Evolutionary conservation across 1,284 basidiomycete species (phyloP).

Genomic region (Puccinia novopanici): DNA sequence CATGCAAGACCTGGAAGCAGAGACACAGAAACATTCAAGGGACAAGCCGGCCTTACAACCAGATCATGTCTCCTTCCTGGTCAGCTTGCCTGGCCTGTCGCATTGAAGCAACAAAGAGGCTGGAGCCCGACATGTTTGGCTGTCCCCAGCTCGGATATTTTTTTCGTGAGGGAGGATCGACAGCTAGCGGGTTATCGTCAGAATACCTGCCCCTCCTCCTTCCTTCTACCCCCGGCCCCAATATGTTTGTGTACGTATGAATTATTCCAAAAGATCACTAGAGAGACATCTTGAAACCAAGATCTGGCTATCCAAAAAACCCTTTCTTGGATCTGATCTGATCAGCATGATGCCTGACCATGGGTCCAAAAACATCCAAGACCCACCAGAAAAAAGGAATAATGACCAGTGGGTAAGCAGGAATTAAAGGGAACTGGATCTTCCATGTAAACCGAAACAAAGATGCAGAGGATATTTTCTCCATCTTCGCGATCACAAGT

Average conservation of each 20-base stretch:
- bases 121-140: conserved; percentile 8
- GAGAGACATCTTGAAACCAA: conserved; percentile 6
- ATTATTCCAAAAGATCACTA: conserved; percentile 33
- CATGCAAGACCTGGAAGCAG: background rate
- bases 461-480: conserved; percentile 10
- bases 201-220: background rate
- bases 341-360: background rate
- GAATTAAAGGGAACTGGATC: conserved; percentile 9
- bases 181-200: conserved; percentile 19
- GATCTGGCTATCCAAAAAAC: conserved; percentile 10
- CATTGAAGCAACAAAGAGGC: background rate
- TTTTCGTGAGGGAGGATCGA: conserved; percentile 10
- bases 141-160: conserved; percentile 15
- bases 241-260: conserved; percentile 28
- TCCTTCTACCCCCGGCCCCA: background rate
- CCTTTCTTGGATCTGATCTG: conserved; percentile 11
- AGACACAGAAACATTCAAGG: background rate
- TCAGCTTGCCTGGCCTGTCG: background rate
- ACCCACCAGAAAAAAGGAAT: background rate
- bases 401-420: background rate
- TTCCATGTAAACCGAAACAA: background rate
- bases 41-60: background rate
- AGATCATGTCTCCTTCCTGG: background rate
- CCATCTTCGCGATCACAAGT: conserved; percentile 10
- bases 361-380: background rate